Base-by-base conservation (phyloP, 2,329 filamentous ascomycete species). In the Amylocarpus encephaloides region DNA sequence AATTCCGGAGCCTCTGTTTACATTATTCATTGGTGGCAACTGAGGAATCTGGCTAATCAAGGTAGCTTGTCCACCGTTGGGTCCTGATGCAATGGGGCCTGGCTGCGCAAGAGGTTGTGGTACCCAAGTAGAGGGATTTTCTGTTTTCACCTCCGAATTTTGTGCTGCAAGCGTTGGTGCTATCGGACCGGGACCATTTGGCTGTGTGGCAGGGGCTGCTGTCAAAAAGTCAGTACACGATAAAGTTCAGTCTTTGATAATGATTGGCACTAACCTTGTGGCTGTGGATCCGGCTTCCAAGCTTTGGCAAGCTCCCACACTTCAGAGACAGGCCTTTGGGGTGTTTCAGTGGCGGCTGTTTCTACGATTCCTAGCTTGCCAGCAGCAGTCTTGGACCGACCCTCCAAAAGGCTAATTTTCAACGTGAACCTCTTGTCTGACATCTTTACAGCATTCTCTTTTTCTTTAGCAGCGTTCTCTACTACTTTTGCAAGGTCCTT, bases 231-330 rank as follows among this genome's bases (percentile, higher is more conserved):
- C 40, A 52, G 40, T 30, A 49, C 29, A 12, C 10, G 16, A 13
- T 13, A 36, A 19, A 19, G n/a, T n/a, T 6, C 13, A 18, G 19
- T 26, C n/a, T 11, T 39, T 47, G 13, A 16, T 35, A 26, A 26
- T 12, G 35, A 16, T 30, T 35, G 36, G 36, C 7, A 46, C 34
- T 38, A 43, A 39, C 44, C 43, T 39, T 54, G 46, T 22, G 51
- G 18, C 38, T 60, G 42, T 32, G 58, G 51, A n/a, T 56, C 51
- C 26, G 78, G 73, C 64, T 80, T 85, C 10, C 81, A 78, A 47
- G 70, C 73, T 68, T 92, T 91, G 0, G 86, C 90, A 48, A 87
- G 72, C 56, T 85, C 82, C 87, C 88, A 96, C 0, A 96, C 91
- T 67, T 96, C 90, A 9, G 73, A 79, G 3, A 97, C 89, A 0